Percentiles rank a stretch among this genome's conserved stretches.
Evolutionary conservation across 768 basidiomycete genomes (phyloP).

Genomic region (Kwoniella sp.): DNA sequence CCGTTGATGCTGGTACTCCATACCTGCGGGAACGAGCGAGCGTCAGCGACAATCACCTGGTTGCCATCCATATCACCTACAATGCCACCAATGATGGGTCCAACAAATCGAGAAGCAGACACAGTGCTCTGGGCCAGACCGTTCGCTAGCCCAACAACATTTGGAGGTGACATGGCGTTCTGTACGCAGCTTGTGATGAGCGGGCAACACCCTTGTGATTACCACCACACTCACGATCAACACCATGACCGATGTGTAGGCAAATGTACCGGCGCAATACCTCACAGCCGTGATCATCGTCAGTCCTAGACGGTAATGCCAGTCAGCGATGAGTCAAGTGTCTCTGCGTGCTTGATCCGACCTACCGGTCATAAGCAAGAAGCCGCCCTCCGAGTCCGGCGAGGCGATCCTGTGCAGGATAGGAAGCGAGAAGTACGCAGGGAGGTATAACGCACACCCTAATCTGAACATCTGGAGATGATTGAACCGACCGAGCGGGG

Average conservation of each 20-base stretch:
- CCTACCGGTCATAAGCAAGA: slow-evolving; percentile 66
- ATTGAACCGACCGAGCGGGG: slow-evolving; percentile 49
- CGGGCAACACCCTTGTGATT: slow-evolving; percentile 10
- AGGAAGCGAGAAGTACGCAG: slow-evolving; percentile 76
- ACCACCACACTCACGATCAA: slow-evolving; percentile 54
- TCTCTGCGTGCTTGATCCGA: background rate
- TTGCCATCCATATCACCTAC: slow-evolving; percentile 14
- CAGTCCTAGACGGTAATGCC: too few species aligned
- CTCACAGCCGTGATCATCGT: slow-evolving; percentile 78
- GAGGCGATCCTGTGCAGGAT: slow-evolving; percentile 68
- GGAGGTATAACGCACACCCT: slow-evolving; percentile 72
- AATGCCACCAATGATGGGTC: slow-evolving; percentile 55
- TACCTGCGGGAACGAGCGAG: slow-evolving; percentile 15
- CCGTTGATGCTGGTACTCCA: slow-evolving; percentile 47
- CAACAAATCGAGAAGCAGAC: slow-evolving; percentile 84
- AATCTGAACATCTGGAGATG: slow-evolving; percentile 52
- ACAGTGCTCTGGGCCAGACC: slow-evolving; percentile 94
- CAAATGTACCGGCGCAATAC: slow-evolving; percentile 82
- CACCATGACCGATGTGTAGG: slow-evolving; percentile 84
- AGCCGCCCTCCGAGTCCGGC: slow-evolving; percentile 63
- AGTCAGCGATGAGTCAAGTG: background rate
- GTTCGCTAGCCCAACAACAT: slow-evolving; percentile 83
- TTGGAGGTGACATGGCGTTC: slow-evolving; percentile 70
- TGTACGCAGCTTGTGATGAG: background rate
- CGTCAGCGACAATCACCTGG: background rate